A percentile compares a stretch with the other conserved stretches of the same genome.
These are phyloP conservation scores for Knoxia roxburghii DNA, from an alignment of 257 asterid species.

Conservation along the genomic window DNA sequence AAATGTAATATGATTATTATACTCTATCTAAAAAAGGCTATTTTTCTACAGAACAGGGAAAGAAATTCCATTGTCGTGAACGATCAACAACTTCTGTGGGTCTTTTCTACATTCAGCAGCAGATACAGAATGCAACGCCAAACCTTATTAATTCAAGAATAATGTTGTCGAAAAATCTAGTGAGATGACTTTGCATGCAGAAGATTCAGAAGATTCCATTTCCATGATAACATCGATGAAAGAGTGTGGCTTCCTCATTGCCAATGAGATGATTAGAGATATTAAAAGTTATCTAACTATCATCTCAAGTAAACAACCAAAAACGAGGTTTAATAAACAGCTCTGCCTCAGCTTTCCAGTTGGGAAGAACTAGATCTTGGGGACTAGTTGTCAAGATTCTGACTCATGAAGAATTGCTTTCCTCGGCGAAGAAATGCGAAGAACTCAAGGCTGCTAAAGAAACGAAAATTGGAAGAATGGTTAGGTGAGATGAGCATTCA, in stretches of 20 bases:
- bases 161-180: conserved; percentile 52
- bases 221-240: conserved; percentile 63
- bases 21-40: too few species aligned
- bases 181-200: conserved; percentile 57
- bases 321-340: conserved; percentile 50
- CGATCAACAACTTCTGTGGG: conserved; percentile 99
- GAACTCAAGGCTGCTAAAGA: conserved; percentile 79
- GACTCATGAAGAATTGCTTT: conserved; percentile 38
- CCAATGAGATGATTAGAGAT: conserved; percentile 74
- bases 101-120: conserved; percentile 89
- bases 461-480: conserved; percentile 81
- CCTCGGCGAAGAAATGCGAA: conserved; percentile 44
- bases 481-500: conserved; percentile 36
- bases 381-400: conserved; percentile 47
- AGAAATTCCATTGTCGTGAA: too few species aligned
- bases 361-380: conserved; percentile 64
- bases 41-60: too few species aligned
- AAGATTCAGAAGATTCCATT: conserved; percentile 85
- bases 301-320: conserved; percentile 56
- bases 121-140: conserved; percentile 60
- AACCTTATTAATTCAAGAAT: conserved; percentile 64
- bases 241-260: conserved; percentile 71
- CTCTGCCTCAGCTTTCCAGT: conserved; percentile 43
- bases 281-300: conserved; percentile 55
- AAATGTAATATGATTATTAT: too few species aligned